Base-by-base conservation (phyloP, 192 early-diverging fungal genomes). In the Anaeromyces robustus region DNA sequence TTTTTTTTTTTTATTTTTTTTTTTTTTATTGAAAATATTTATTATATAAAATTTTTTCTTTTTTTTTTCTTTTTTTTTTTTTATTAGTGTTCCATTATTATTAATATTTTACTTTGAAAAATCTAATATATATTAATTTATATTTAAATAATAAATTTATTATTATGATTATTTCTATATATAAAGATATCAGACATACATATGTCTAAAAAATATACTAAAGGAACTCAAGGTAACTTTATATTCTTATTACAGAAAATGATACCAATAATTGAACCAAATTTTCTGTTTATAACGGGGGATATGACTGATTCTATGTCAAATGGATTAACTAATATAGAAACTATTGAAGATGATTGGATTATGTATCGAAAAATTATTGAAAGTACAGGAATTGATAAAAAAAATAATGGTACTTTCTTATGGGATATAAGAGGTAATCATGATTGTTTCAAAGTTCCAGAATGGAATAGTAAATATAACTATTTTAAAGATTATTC, bases 361-460 rank as follows among this genome's bases (percentile, higher is more conserved):
- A 39, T 77, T 41, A 87, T 91, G 12, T 97, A 97, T 80, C 82
- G 89, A 29, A 82, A 80, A 1, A 87, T 92, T 3, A 84, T 97
- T 18, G 85, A 92, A 11, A 83, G 83, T 28, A 83, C 90, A 17
- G 83, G 85, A 9, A 84, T 93, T 0, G 81, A 86, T 37, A 59
- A 39, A 0, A 86, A 88, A 29, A 85, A 90, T 77, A 84, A 86
- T 82, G 89, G 89, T 22, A 82, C 84, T 12, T 95, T 93, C 43
- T 95, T 92, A 87, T 92, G 91, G 82, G 96, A 97, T 85, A 87
- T 94, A 81, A 88, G 96, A n/a, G 96, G 96, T 6, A 97, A 97
- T 83, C 96, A 97, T 85, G 96, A 97, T 80, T 96, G 95, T 82
- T 97, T 95, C 84, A 90, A 96, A 80, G 87, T 96, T 4, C 88